Conservation (phyloP, 345 rosid genomes). For the Hypericum perforatum region DNA sequence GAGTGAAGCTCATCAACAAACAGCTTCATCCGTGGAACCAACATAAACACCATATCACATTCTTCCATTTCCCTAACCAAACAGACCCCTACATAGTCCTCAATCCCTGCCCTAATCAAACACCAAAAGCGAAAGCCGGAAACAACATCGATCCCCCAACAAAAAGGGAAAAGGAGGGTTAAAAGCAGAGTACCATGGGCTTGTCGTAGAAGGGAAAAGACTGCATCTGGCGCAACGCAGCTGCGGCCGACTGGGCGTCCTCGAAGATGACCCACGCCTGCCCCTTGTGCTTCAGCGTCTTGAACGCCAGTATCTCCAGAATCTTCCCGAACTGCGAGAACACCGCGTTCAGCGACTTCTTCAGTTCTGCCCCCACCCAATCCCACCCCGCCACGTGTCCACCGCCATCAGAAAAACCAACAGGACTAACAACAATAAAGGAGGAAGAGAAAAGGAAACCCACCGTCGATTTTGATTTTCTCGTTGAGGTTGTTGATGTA, state of each 20-base stretch:
- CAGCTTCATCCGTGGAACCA: too few species aligned
- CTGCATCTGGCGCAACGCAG: slow-evolving; percentile 79
- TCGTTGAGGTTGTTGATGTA: slow-evolving; percentile 98
- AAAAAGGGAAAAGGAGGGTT: background rate
- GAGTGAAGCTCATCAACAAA: too few species aligned
- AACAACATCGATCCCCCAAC: too few species aligned
- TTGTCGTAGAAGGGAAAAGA: slow-evolving; percentile 90
- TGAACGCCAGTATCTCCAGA: slow-evolving; percentile 79
- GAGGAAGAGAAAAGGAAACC: background rate
- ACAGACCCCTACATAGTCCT: too few species aligned
- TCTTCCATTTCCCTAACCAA: too few species aligned
- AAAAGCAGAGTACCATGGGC: slow-evolving; percentile 45
- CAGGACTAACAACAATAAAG: background rate
- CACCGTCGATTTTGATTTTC: slow-evolving; percentile 87
- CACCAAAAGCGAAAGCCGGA: too few species aligned
- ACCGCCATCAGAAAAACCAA: slow-evolving; percentile 1
- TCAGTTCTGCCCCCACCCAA: slow-evolving; percentile 47
- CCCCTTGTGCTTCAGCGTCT: slow-evolving; percentile 95
- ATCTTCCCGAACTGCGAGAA: slow-evolving; percentile 93
- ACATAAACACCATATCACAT: too few species aligned
- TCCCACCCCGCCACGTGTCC: slow-evolving; percentile 1
- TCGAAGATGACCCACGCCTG: slow-evolving; percentile 98
- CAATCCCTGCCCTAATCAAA: too few species aligned
- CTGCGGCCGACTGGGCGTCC: slow-evolving; percentile 58
- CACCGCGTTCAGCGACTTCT: slow-evolving; percentile 83